phyloP scores from a whole-genome alignment of 495 filamentous ascomycete genomes.

The Aspergillus leporis region DNA sequence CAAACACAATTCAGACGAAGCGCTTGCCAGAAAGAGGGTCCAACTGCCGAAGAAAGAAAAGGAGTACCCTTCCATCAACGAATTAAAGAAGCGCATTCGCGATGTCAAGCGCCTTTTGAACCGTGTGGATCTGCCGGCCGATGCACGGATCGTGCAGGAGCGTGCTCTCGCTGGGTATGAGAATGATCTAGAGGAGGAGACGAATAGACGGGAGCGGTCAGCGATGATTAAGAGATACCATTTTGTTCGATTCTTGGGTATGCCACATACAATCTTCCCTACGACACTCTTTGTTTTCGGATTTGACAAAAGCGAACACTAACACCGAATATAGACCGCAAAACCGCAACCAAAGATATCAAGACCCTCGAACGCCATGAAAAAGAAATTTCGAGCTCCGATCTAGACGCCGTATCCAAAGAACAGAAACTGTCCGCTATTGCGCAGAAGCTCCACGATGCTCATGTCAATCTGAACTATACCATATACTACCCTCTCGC shows the following conservation, averaged over 20 bases:
- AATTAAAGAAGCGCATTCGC: constrained; percentile 53
- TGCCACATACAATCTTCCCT: constrained; percentile 10
- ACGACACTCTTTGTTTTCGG: not conserved
- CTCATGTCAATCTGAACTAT: constrained; percentile 84
- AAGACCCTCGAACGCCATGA: constrained; percentile 54
- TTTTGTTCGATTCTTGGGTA: constrained; percentile 88
- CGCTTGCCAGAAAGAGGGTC: constrained; percentile 15
- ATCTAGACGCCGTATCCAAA: constrained; percentile 38
- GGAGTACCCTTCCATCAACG: constrained; percentile 49
- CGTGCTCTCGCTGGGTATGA: constrained; percentile 76
- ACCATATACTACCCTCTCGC: constrained; percentile 77
- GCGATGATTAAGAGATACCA: constrained; percentile 86
- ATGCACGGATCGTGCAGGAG: constrained; percentile 74
- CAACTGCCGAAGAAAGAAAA: constrained; percentile 29
- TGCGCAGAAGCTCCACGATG: constrained; percentile 61
- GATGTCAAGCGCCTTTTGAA: constrained; percentile 60
- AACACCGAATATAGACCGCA: constrained; percentile 60
- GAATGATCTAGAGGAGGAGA: constrained; percentile 66
- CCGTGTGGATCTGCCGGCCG: constrained; percentile 65
- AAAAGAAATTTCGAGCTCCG: constrained; percentile 43
- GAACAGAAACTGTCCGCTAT: constrained; percentile 50
- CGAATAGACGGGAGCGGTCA: constrained; percentile 60
- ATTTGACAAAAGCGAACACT: not conserved
- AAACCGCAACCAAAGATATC: constrained; percentile 74
- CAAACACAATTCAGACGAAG: constrained; percentile 29